Evolutionary conservation across 2,329 filamentous ascomycete species (phyloP).

Genomic region (Colletotrichum gloeosporioides): DNA sequence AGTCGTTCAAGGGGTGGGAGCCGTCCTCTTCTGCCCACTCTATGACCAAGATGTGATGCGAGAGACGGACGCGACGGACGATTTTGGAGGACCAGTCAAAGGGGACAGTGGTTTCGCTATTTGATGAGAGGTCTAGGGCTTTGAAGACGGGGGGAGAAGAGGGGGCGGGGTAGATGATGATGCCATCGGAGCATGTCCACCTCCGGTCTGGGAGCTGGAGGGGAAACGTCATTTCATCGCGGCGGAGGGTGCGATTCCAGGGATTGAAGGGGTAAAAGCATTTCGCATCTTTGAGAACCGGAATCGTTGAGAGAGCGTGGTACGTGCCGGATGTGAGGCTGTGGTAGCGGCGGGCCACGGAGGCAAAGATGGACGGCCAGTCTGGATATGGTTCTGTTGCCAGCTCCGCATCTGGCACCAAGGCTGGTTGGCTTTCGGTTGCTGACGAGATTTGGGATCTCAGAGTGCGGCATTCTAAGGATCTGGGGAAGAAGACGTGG

Average conservation of each 20-base stretch:
- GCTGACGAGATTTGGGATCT: slow-evolving; percentile 15
- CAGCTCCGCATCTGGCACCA: neutral
- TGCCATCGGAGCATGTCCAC: slow-evolving; percentile 62
- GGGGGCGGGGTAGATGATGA: slow-evolving; percentile 57
- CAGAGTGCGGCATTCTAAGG: slow-evolving; percentile 55
- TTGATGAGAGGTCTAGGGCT: slow-evolving; percentile 55
- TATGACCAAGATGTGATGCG: slow-evolving; percentile 60
- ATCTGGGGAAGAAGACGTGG: slow-evolving; percentile 55
- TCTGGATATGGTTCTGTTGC: slow-evolving; percentile 18
- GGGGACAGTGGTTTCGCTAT: slow-evolving; percentile 49
- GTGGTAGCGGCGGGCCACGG: slow-evolving; percentile 59
- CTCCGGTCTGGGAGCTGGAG: slow-evolving; percentile 52
- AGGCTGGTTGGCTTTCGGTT: neutral
- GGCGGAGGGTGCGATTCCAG: slow-evolving; percentile 50
- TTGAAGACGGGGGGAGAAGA: slow-evolving; percentile 35
- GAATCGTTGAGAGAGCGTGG: slow-evolving; percentile 18
- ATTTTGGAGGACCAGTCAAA: slow-evolving; percentile 55
- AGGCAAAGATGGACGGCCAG: slow-evolving; percentile 51
- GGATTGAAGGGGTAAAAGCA: slow-evolving; percentile 41
- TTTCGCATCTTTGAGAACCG: slow-evolving; percentile 23
- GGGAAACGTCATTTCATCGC: slow-evolving; percentile 40
- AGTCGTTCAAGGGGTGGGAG: slow-evolving; percentile 56
- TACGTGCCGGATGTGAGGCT: slow-evolving; percentile 41
- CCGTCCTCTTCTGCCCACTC: slow-evolving; percentile 64
- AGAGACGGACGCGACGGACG: slow-evolving; percentile 59